A percentile compares a stretch with the other conserved stretches of the same genome.
Evolutionary conservation across 495 filamentous ascomycete genomes (phyloP).

Genomic region (Symbiotaphrina buchneri): DNA sequence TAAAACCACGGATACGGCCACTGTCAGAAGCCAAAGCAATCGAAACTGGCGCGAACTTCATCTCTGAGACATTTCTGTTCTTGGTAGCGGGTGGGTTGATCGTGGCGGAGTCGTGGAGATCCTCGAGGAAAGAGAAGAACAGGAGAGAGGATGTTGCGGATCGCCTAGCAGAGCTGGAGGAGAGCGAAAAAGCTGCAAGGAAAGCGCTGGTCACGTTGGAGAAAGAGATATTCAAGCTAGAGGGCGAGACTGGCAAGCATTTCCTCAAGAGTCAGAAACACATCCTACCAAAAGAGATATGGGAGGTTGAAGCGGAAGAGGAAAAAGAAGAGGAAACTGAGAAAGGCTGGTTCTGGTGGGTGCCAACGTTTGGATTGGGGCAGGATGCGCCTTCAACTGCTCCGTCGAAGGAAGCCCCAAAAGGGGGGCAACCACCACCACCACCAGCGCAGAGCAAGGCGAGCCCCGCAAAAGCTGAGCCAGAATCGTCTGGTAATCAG

Average conservation of each 20-base stretch:
- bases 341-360: conserved; percentile 13
- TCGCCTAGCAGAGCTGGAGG: conserved; percentile 40
- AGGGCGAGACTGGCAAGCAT: conserved; percentile 17
- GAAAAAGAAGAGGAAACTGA: conserved; percentile 9
- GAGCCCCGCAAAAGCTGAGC: no score
- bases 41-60: conserved; percentile 85
- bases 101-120: conserved; percentile 57
- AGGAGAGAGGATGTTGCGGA: conserved; percentile 53
- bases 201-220: conserved; percentile 41
- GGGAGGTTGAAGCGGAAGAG: conserved; percentile 18
- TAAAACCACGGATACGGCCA: conserved; percentile 34
- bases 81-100: conserved; percentile 58
- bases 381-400: conserved; percentile 10
- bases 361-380: conserved; percentile 8
- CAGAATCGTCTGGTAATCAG: no score
- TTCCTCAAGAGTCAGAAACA: conserved; percentile 10
- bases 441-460: no score
- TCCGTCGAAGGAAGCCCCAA: no score
- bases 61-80: conserved; percentile 79
- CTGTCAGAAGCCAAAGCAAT: conserved; percentile 86
- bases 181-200: conserved; percentile 31
- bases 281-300: conserved; percentile 22
- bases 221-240: conserved; percentile 38
- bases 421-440: no score
- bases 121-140: conserved; percentile 53